phyloP scores from a whole-genome alignment of 2,329 filamentous ascomycete genomes.

The Macroventuria anomochaeta region DNA sequence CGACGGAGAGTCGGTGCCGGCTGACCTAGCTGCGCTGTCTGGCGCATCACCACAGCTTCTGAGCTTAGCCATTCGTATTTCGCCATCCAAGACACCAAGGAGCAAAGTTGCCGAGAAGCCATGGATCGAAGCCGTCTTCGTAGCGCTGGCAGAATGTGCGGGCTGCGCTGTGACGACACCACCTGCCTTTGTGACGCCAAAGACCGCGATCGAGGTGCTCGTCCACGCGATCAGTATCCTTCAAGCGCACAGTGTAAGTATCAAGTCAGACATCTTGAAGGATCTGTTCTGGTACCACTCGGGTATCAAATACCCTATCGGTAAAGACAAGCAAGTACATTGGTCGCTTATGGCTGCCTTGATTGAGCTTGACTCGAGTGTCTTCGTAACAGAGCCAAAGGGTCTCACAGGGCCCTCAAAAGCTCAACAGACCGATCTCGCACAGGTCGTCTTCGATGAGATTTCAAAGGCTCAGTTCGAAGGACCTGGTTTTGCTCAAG shows the following conservation, averaged over 20 bases:
- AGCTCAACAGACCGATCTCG: constrained; percentile 33
- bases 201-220: constrained; percentile 32
- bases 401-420: constrained; percentile 14
- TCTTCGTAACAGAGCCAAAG: constrained; percentile 39
- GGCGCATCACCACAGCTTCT: constrained; percentile 45
- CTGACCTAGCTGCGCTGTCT: constrained; percentile 31
- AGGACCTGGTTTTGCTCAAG: constrained; percentile 15
- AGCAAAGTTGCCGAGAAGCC: constrained; percentile 50
- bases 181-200: constrained; percentile 28
- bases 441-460: constrained; percentile 37
- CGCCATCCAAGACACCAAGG: constrained; percentile 50
- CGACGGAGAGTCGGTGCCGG: constrained; percentile 30
- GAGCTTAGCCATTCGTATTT: constrained; percentile 51
- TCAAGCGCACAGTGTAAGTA: constrained; percentile 28
- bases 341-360: constrained; percentile 45
- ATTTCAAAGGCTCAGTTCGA: constrained; percentile 33
- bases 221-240: constrained; percentile 36
- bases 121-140: constrained; percentile 54
- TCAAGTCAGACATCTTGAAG: constrained; percentile 38
- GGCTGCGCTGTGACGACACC: constrained; percentile 37
- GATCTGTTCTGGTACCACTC: constrained; percentile 47
- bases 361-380: constrained; percentile 40
- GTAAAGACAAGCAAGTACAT: constrained; percentile 26
- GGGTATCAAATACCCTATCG: constrained; percentile 36
- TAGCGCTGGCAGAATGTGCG: constrained; percentile 45